phyloP scores from a whole-genome alignment of 2,329 filamentous ascomycete species.

The Pezicula carpinea region DNA sequence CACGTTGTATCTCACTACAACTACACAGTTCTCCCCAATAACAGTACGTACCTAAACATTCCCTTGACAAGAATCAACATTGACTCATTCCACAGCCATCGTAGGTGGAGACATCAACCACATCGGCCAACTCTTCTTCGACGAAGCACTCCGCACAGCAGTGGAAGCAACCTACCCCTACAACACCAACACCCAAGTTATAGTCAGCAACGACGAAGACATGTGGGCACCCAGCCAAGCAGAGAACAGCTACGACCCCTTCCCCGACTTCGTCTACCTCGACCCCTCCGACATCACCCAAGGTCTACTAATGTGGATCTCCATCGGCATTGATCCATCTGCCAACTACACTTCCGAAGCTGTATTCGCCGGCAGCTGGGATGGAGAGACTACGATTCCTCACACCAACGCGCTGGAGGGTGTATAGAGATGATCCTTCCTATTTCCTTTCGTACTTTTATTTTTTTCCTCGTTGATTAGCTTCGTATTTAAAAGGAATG shows the following conservation, averaged over 20 bases:
- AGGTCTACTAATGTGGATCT: slow-evolving; percentile 4
- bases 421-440: no score
- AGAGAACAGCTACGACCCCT: slow-evolving; percentile 39
- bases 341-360: slow-evolving; percentile 4
- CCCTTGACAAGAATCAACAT: neutral
- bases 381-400: slow-evolving; percentile 1
- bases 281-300: neutral
- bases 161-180: slow-evolving; percentile 48
- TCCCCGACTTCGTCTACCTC: slow-evolving; percentile 52
- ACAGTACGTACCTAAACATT: neutral
- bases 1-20: slow-evolving; percentile 25
- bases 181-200: slow-evolving; percentile 36
- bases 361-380: slow-evolving; percentile 1
- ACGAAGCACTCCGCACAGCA: slow-evolving; percentile 48
- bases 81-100: neutral
- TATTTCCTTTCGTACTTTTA: no score
- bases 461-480: no score
- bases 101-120: slow-evolving; percentile 2
- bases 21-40: slow-evolving; percentile 1
- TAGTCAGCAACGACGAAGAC: slow-evolving; percentile 46
- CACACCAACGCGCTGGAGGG: slow-evolving; percentile 1
- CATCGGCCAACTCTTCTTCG: slow-evolving; percentile 46
- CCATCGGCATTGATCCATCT: slow-evolving; percentile 2
- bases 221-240: slow-evolving; percentile 36
- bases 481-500: no score